Conservation (phyloP, 2,329 filamentous ascomycete species). For the Aspergillus chevalieri region DNA sequence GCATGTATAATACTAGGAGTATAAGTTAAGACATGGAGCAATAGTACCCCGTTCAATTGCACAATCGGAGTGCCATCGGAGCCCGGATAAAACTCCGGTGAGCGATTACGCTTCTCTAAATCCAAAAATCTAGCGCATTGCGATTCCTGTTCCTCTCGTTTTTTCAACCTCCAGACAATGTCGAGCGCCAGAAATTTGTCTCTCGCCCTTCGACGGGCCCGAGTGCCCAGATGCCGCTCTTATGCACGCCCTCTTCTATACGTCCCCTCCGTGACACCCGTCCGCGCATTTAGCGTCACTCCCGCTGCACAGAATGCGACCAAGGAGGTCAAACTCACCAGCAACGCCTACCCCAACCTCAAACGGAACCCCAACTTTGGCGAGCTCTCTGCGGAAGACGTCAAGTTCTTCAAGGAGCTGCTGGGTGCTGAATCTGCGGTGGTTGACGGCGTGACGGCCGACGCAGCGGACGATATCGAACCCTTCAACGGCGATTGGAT, state of each 20-base stretch:
- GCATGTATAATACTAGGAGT: no score
- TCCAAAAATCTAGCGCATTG: constrained; percentile 12
- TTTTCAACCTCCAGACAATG: constrained; percentile 17
- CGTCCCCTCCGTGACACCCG: constrained; percentile 11
- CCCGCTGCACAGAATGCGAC: constrained; percentile 19
- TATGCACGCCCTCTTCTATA: constrained; percentile 17
- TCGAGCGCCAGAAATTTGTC: constrained; percentile 26
- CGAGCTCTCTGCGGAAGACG: constrained; percentile 67
- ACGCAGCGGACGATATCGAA: constrained; percentile 74
- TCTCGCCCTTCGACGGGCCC: constrained; percentile 26
- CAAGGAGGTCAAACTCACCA: constrained; percentile 63
- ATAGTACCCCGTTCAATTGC: no score
- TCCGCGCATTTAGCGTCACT: constrained; percentile 27
- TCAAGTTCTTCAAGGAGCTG: constrained; percentile 73
- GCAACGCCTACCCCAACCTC: constrained; percentile 72
- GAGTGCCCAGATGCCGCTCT: constrained; percentile 23
- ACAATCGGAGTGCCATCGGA: background rate
- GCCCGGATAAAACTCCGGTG: background rate
- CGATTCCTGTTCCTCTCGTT: constrained; percentile 2
- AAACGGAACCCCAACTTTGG: constrained; percentile 70
- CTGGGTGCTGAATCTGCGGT: constrained; percentile 73
- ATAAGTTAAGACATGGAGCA: no score
- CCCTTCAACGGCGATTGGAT: constrained; percentile 98
- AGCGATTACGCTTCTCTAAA: background rate
- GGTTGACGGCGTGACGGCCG: constrained; percentile 72